A percentile compares a stretch with the other conserved stretches of the same genome.
phyloP scores from a whole-genome alignment of 345 rosid genomes.

The Jatropha curcas region DNA sequence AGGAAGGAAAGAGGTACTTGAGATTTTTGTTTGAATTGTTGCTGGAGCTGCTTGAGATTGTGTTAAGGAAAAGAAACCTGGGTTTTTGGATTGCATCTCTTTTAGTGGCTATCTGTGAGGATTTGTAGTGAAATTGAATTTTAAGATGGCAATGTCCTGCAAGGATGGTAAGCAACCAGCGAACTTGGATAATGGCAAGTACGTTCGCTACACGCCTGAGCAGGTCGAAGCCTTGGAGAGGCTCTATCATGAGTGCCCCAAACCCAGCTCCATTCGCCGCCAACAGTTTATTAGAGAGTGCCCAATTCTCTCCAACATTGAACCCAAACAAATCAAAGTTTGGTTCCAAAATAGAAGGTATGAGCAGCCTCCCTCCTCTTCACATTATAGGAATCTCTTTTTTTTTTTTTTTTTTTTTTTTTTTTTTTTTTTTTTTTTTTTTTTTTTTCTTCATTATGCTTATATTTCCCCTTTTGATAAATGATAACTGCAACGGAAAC shows the following conservation, averaged over 20 bases:
- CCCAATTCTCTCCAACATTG: conserved; percentile 98
- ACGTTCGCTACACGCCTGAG: conserved; percentile 98
- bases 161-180: conserved; percentile 75
- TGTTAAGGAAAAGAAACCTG: background rate
- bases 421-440: background rate
- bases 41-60: background rate
- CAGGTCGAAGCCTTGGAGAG: conserved; percentile 99
- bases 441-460: background rate
- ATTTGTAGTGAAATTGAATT: conserved; percentile 13
- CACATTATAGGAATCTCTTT: conserved; percentile 2
- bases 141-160: conserved; percentile 85
- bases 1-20: background rate
- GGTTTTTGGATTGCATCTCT: background rate
- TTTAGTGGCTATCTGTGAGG: background rate
- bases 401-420: background rate
- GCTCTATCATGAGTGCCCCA: conserved; percentile 98
- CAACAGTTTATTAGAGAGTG: conserved; percentile 98
- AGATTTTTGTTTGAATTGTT: conserved; percentile 11
- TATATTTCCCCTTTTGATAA: background rate
- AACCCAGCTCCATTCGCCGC: conserved; percentile 98
- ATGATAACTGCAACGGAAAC: background rate
- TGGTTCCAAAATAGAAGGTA: conserved; percentile 99
- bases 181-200: conserved; percentile 90
- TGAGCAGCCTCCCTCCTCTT: background rate
- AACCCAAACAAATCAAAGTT: conserved; percentile 99